Base-by-base conservation (phyloP, 345 rosid species). In the Murraya paniculata region DNA sequence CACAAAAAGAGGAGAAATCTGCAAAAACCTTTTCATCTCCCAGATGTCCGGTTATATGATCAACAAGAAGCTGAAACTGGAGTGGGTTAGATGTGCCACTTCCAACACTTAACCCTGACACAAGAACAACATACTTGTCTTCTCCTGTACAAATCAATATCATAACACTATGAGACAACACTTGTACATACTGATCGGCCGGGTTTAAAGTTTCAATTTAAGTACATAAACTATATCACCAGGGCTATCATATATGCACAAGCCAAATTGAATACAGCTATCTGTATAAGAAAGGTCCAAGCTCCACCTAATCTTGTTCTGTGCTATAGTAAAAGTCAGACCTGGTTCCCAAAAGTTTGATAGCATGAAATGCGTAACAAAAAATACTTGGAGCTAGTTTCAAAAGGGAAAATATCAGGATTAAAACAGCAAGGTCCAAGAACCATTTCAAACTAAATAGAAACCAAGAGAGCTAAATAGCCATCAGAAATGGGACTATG, bases 11-110 rank as follows among this genome's bases (percentile, higher is more conserved):
- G 71, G 48, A 58, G 72, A 76, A 82, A 64, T 73, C 53, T 50
- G 68, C 48, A 59, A 64, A 59, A 84, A 94, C 99, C 98, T 90
- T 82, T 73, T 92, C 97, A 80, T 96, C 94, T 71, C 97, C 95
- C 21, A 92, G 85, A 87, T 96, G 92, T 57, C 98, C 99, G 30
- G 95, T 94, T 85, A 96, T 88, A 78, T 94, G 98, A 84, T 96
- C 99, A 74, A 96, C 90, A 81, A 96, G 95, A 87, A 94, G 98
- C 90, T 94, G 99, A 85, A 85, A 88, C 70, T 86, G 92, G 64
- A 96, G 95, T 56, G 99, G 99, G 74, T 91, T 92, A 77, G 91
- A 91, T 64, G 71, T 79, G 69, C 79, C 84, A 83, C 90, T 89
- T 60, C 99, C 98, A 78, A 92, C 85, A 79, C 83, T 81, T 48